Percentiles rank a stretch among this genome's conserved stretches.
Conservation (phyloP, 176 grass and related monocot species). For the Bolboschoenus planiculmis region DNA sequence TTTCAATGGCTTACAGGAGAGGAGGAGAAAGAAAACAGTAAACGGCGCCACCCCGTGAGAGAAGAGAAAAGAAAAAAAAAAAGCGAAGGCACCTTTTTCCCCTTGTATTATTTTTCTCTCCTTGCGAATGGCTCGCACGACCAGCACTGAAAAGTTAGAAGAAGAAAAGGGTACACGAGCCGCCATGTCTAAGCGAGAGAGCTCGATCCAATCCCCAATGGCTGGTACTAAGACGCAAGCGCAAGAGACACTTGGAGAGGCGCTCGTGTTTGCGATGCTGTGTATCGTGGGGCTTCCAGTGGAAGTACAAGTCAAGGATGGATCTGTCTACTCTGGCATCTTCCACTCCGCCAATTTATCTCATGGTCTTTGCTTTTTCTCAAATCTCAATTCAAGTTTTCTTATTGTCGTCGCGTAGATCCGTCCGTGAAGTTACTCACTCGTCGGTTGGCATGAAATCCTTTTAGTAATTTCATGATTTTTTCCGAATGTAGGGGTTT, state of each 20-base stretch:
- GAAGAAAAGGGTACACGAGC: not conserved
- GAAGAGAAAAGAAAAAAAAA: not conserved
- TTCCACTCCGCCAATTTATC: constrained; percentile 80
- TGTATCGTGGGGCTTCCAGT: constrained; percentile 78
- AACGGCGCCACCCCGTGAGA: constrained; percentile 15
- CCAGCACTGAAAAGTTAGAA: not conserved
- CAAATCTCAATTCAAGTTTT: not conserved
- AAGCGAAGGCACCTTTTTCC: not conserved
- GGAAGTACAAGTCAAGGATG: constrained; percentile 85
- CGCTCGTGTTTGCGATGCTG: constrained; percentile 54
- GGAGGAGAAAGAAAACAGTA: not conserved
- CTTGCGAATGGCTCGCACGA: not conserved
- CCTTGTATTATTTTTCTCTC: not conserved
- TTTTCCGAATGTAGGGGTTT: not conserved
- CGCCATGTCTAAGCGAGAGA: constrained; percentile 6
- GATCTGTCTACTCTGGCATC: constrained; percentile 86
- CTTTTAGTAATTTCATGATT: not conserved
- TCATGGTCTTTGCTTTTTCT: constrained; percentile 34
- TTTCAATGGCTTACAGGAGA: not conserved
- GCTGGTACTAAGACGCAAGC: not conserved
- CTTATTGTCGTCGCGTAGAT: not conserved
- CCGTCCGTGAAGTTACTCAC: not conserved
- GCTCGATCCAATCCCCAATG: not conserved
- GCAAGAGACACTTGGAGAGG: constrained; percentile 26
- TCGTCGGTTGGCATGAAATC: not conserved